Conservation (phyloP, 2,329 filamentous ascomycete species). For the Sporothrix phasma region DNA sequence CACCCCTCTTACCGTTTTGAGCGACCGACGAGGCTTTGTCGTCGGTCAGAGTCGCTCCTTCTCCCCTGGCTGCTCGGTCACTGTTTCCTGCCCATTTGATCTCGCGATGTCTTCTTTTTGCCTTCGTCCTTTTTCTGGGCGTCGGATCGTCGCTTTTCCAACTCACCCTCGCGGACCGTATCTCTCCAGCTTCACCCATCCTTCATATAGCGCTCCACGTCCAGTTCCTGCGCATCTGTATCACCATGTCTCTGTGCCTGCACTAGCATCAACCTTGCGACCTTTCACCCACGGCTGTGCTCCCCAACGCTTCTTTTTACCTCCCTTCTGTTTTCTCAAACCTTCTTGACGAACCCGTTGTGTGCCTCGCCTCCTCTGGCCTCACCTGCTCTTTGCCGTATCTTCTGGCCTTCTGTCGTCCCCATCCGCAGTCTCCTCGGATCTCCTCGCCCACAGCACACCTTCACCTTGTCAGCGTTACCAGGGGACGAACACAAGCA, state of each 20-base stretch:
- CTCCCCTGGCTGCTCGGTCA: conserved; percentile 11
- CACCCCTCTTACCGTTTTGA: conserved; percentile 17
- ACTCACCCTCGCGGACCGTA: background rate
- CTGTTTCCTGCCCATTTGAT: conserved; percentile 1
- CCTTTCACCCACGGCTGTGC: background rate
- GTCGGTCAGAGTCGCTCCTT: conserved; percentile 14
- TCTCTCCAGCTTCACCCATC: background rate
- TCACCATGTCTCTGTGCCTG: conserved; percentile 1
- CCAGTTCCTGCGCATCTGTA: background rate
- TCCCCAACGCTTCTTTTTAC: background rate
- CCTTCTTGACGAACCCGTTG: background rate
- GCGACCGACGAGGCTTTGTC: conserved; percentile 17
- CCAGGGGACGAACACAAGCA: background rate
- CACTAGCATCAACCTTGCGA: background rate
- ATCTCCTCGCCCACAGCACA: background rate
- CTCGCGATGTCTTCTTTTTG: conserved; percentile 10
- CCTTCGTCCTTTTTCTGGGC: background rate
- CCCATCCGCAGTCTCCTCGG: too few species aligned
- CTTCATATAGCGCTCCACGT: background rate
- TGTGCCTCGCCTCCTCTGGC: background rate
- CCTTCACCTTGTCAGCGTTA: background rate
- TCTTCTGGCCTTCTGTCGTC: background rate
- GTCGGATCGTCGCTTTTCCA: background rate
- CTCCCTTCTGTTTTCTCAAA: background rate
- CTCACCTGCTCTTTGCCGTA: too few species aligned